phyloP scores from a whole-genome alignment of 305 asterid genomes.

The Fraxinus platypoda region DNA sequence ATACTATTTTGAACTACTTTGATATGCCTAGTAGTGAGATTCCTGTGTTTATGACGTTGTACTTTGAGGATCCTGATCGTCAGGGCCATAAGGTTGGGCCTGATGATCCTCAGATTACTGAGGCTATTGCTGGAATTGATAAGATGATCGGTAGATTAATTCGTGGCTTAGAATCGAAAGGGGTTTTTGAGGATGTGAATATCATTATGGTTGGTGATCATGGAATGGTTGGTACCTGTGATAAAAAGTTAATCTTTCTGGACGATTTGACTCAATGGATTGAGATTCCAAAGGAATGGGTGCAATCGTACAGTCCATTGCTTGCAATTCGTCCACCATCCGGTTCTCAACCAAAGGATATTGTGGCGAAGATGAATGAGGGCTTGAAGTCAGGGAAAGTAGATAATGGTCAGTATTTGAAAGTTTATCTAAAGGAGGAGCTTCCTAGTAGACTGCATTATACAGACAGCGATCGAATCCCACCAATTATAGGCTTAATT shows the following conservation, averaged over 20 bases:
- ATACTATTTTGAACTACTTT: slow-evolving; percentile 39
- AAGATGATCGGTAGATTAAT: slow-evolving; percentile 36
- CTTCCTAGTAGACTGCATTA: slow-evolving; percentile 42
- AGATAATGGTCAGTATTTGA: slow-evolving; percentile 39
- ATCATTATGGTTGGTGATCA: slow-evolving; percentile 47
- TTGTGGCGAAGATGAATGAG: slow-evolving; percentile 38
- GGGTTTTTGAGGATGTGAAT: slow-evolving; percentile 41
- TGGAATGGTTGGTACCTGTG: slow-evolving; percentile 50
- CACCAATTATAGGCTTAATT: slow-evolving; percentile 39
- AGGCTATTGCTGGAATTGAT: slow-evolving; percentile 36
- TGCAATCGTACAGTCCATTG: slow-evolving; percentile 36
- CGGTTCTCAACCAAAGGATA: slow-evolving; percentile 22
- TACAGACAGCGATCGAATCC: slow-evolving; percentile 32
- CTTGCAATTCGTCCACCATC: slow-evolving; percentile 42
- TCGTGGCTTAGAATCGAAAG: slow-evolving; percentile 37
- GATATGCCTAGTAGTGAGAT: slow-evolving; percentile 36
- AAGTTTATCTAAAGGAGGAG: slow-evolving; percentile 42
- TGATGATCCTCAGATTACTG: slow-evolving; percentile 41
- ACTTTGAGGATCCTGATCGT: slow-evolving; percentile 47
- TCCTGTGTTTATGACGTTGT: slow-evolving; percentile 42
- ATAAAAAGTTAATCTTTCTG: slow-evolving; percentile 34
- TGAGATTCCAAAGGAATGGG: slow-evolving; percentile 39
- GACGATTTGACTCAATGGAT: slow-evolving; percentile 44
- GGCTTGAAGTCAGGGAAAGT: slow-evolving; percentile 37
- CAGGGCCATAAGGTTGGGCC: slow-evolving; percentile 48